phyloP scores from a whole-genome alignment of 169 alveolate species.

The Plasmodium knowlesi region DNA sequence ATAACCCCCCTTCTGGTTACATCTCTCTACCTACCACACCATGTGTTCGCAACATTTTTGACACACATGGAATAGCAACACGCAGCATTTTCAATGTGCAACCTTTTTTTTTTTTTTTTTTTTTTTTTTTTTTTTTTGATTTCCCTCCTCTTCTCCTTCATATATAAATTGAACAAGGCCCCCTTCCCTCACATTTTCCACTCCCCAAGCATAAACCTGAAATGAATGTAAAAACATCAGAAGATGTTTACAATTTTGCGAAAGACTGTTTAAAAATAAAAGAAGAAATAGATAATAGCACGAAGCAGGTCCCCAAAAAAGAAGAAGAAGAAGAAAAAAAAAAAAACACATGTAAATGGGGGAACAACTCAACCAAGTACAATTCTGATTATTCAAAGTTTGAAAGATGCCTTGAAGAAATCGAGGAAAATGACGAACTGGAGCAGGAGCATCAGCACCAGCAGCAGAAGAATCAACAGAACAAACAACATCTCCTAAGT shows the following conservation, averaged over 20 bases:
- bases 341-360: background rate
- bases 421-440: constrained; percentile 60
- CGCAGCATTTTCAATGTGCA: background rate
- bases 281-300: constrained; percentile 50
- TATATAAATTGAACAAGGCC: background rate
- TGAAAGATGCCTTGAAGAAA: constrained; percentile 56
- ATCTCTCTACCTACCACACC: background rate
- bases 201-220: background rate
- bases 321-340: constrained; percentile 13
- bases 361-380: constrained; percentile 17
- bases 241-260: constrained; percentile 66
- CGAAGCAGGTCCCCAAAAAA: background rate
- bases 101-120: background rate
- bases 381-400: constrained; percentile 62
- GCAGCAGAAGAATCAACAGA: constrained; percentile 41
- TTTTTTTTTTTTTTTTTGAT: too few species aligned
- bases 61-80: background rate
- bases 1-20: background rate
- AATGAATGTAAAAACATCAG: constrained; percentile 60
- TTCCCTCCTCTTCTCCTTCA: background rate
- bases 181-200: background rate
- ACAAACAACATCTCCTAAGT: constrained; percentile 8
- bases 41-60: background rate
- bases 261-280: constrained; percentile 71
- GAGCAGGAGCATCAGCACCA: background rate